phyloP scores from a whole-genome alignment of 2,329 filamentous ascomycete species.

The Kalaharituber pfeilii region DNA sequence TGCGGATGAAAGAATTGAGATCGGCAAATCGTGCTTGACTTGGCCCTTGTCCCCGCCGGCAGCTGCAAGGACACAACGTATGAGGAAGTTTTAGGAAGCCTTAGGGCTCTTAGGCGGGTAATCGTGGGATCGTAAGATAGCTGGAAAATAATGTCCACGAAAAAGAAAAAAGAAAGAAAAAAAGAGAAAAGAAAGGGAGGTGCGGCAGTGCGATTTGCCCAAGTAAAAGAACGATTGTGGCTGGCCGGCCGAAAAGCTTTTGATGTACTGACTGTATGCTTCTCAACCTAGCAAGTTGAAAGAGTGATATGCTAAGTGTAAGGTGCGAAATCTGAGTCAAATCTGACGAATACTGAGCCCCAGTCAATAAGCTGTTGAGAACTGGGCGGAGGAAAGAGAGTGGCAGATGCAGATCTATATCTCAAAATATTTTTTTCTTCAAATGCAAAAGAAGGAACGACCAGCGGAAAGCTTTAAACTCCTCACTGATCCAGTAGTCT shows the following conservation, averaged over 20 bases:
- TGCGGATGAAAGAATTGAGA: constrained; percentile 1
- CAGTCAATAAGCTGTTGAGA: too few species aligned
- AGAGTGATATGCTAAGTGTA: neutral
- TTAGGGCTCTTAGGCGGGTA: neutral
- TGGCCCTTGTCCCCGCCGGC: neutral
- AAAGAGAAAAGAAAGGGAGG: neutral
- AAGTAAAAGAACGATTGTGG: neutral
- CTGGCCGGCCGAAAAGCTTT: neutral
- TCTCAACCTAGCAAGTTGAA: neutral
- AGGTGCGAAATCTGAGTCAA: too few species aligned
- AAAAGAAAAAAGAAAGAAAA: neutral
- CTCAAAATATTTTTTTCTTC: constrained; percentile 9
- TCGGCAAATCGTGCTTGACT: constrained; percentile 1
- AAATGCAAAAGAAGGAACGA: constrained; percentile 17
- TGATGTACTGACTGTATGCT: neutral
- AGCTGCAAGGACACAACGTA: neutral
- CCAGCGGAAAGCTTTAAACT: constrained; percentile 15
- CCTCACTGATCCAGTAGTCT: constrained; percentile 18
- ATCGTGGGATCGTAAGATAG: neutral
- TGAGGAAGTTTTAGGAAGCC: neutral
- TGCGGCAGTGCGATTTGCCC: neutral
- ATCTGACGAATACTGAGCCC: too few species aligned
- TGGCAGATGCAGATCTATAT: neutral
- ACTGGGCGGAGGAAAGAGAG: neutral
- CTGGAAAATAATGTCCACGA: neutral